Evolutionary conservation across 805 yeast species (phyloP).

Genomic region (Candida berthetii): DNA sequence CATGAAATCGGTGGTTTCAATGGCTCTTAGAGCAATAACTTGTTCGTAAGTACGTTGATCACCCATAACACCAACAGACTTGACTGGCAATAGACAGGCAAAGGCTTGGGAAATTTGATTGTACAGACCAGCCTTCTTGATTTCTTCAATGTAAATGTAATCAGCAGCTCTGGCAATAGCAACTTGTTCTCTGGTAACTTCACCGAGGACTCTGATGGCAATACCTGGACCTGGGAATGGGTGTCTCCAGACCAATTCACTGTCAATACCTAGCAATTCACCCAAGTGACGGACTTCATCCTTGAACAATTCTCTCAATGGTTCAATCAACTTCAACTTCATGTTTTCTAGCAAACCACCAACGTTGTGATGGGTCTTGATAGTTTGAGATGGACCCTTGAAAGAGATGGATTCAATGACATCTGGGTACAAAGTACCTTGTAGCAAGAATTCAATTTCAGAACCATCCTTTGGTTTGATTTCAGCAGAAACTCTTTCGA

Average conservation of each 20-base stretch:
- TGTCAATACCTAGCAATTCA: slow-evolving; percentile 89
- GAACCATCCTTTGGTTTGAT: slow-evolving; percentile 86
- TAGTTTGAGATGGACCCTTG: slow-evolving; percentile 99
- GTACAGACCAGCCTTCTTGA: slow-evolving; percentile 88
- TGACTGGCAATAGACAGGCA: slow-evolving; percentile 94
- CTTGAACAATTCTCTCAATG: slow-evolving; percentile 95
- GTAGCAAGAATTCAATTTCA: slow-evolving; percentile 88
- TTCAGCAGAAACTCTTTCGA: slow-evolving; percentile 91
- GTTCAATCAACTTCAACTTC: slow-evolving; percentile 98
- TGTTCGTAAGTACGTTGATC: slow-evolving; percentile 99
- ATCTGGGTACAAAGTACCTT: slow-evolving; percentile 97
- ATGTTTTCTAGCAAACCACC: slow-evolving; percentile 97
- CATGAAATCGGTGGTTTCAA: slow-evolving; percentile 97
- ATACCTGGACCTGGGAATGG: slow-evolving; percentile 99
- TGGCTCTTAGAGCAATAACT: slow-evolving; percentile 97
- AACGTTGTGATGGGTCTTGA: slow-evolving; percentile 98
- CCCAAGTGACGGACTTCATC: slow-evolving; percentile 98
- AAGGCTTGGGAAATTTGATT: slow-evolving; percentile 94
- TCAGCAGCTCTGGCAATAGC: slow-evolving; percentile 98
- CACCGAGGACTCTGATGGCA: slow-evolving; percentile 97
- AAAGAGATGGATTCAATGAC: slow-evolving; percentile 97
- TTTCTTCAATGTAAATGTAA: slow-evolving; percentile 92
- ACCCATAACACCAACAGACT: slow-evolving; percentile 99
- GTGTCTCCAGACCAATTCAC: slow-evolving; percentile 98
- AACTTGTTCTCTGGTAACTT: slow-evolving; percentile 89